A percentile compares a stretch with the other conserved stretches of the same genome.
Evolutionary conservation across 225 moss, liverwort and hornwort genomes (phyloP).

Genomic region (Sphagnum contortum): DNA sequence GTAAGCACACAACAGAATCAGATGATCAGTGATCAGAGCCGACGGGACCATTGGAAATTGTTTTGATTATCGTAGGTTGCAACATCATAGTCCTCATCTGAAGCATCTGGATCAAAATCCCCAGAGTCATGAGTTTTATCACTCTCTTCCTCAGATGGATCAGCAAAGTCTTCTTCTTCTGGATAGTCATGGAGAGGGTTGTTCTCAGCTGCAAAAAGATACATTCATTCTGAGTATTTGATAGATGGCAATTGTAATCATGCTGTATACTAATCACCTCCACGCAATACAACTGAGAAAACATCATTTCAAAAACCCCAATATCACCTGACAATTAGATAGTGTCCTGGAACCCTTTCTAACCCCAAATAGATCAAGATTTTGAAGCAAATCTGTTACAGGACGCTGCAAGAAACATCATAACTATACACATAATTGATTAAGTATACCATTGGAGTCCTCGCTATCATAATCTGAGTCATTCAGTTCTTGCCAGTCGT

Average conservation of each 20-base stretch:
- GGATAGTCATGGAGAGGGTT: slow-evolving; percentile 94
- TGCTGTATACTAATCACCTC: no score
- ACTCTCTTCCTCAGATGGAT: slow-evolving; percentile 28
- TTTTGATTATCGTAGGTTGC: slow-evolving; percentile 55
- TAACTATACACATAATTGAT: background rate
- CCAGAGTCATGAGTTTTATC: slow-evolving; percentile 25
- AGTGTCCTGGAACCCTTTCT: background rate
- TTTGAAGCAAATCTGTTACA: background rate
- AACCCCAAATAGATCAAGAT: background rate
- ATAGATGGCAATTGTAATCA: no score
- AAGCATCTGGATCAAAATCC: slow-evolving; percentile 27
- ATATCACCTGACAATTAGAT: background rate
- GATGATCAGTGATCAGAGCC: slow-evolving; percentile 15
- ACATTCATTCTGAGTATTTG: background rate
- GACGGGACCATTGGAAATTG: slow-evolving; percentile 30
- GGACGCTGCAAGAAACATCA: background rate
- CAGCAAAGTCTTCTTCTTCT: slow-evolving; percentile 75
- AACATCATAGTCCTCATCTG: slow-evolving; percentile 64
- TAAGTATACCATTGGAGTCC: slow-evolving; percentile 71
- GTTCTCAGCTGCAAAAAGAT: slow-evolving; percentile 56
- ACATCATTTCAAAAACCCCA: background rate
- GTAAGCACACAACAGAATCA: no score
- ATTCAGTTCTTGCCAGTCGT: slow-evolving; percentile 30
- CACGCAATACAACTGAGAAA: background rate
- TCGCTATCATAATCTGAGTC: slow-evolving; percentile 77